Percentiles rank a stretch among this genome's conserved stretches.
Evolutionary conservation across 2,329 filamentous ascomycete species (phyloP).

Genomic region (Magnaporthiopsis rhizophila): DNA sequence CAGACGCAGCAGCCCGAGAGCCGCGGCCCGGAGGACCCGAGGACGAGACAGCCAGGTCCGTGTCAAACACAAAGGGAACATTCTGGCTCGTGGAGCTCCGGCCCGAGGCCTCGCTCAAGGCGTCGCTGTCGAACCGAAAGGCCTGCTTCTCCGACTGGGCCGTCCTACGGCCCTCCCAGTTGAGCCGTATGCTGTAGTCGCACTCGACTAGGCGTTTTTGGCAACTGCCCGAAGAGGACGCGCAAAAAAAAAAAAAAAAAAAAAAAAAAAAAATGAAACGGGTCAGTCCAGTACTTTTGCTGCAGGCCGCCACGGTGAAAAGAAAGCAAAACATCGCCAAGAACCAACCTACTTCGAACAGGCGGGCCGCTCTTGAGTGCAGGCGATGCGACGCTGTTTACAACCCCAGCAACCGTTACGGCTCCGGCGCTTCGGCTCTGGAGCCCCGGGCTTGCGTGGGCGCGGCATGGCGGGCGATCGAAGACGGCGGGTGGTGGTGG

Average conservation of each 20-base stretch:
- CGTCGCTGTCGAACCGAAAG: constrained; percentile 13
- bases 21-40: not conserved
- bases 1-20: not conserved
- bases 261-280: not conserved
- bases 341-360: not conserved
- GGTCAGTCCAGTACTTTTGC: not conserved
- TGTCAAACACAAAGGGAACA: not conserved
- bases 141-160: constrained; percentile 38
- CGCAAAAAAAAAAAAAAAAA: not conserved
- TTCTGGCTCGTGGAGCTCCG: not conserved
- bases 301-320: not conserved
- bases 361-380: not conserved
- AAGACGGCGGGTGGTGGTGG: constrained; percentile 1
- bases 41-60: not conserved
- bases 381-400: constrained; percentile 36
- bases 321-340: not conserved
- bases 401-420: constrained; percentile 46
- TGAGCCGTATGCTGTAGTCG: constrained; percentile 74
- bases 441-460: constrained; percentile 32
- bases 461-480: constrained; percentile 28
- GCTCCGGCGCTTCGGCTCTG: constrained; percentile 36
- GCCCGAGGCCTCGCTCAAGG: not conserved
- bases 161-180: constrained; percentile 68
- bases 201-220: constrained; percentile 63
- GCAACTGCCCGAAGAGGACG: constrained; percentile 37